Evolutionary conservation across 1,284 basidiomycete species (phyloP).

Genomic region (Irpex lacteus): DNA sequence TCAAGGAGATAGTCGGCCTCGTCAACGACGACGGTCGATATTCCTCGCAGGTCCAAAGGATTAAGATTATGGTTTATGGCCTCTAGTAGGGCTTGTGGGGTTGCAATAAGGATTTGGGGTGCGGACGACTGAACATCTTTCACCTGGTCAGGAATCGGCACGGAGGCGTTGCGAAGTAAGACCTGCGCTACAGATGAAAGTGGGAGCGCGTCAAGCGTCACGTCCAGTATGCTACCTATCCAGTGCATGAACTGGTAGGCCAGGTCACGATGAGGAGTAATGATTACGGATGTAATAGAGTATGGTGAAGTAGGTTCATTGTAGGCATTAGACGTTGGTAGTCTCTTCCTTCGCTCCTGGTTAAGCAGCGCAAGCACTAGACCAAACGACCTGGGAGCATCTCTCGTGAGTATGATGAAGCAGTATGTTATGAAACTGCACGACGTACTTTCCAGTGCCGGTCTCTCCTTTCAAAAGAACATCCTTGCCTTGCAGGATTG

Average conservation of each 20-base stretch:
- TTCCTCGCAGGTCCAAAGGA: constrained; percentile 40
- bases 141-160: constrained; percentile 31
- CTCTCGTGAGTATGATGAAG: too few relatives aligned
- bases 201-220: constrained; percentile 15
- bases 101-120: constrained; percentile 69
- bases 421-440: too few relatives aligned
- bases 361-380: constrained; percentile 61
- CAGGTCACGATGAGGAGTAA: constrained; percentile 75
- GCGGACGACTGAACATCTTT: constrained; percentile 38
- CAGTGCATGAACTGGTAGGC: constrained; percentile 68
- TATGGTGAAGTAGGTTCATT: constrained; percentile 14
- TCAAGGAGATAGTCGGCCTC: constrained; percentile 72
- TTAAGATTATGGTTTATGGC: constrained; percentile 41
- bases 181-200: constrained; percentile 51
- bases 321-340: not conserved
- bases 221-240: constrained; percentile 48
- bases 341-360: constrained; percentile 36
- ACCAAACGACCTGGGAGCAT: constrained; percentile 56
- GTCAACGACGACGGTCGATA: constrained; percentile 65
- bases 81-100: constrained; percentile 66
- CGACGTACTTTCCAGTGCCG: constrained; percentile 74
- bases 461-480: constrained; percentile 67
- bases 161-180: constrained; percentile 48
- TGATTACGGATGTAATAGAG: constrained; percentile 42
- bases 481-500: constrained; percentile 54